These are phyloP conservation scores for Nakazawaea ishiwadae DNA, from an alignment of 805 yeast genomes.

Conservation along the genomic window DNA sequence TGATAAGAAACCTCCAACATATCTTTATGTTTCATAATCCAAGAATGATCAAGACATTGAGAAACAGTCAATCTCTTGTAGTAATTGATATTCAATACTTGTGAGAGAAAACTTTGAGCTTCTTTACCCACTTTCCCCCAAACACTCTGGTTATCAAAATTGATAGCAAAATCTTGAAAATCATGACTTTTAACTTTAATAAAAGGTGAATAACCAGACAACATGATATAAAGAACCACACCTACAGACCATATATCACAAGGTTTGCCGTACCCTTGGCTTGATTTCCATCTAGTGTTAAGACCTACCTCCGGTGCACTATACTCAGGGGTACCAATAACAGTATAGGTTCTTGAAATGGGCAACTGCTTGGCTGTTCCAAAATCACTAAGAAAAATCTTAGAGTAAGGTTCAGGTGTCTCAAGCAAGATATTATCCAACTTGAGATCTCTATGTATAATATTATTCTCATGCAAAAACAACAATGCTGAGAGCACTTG, in stretches of 20 bases:
- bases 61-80: conserved; percentile 30
- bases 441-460: conserved; percentile 66
- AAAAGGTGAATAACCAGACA: conserved; percentile 65
- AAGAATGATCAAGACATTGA: conserved; percentile 37
- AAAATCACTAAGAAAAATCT: conserved; percentile 62
- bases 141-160: conserved; percentile 34
- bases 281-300: conserved; percentile 20
- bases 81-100: conserved; percentile 35
- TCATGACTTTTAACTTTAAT: conserved; percentile 37
- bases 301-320: conserved; percentile 69
- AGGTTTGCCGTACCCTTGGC: conserved; percentile 46
- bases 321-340: conserved; percentile 55
- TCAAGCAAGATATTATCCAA: conserved; percentile 59
- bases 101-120: conserved; percentile 43
- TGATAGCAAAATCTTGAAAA: conserved; percentile 21
- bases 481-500: conserved; percentile 54
- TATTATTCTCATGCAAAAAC: conserved; percentile 47
- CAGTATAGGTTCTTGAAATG: conserved; percentile 13
- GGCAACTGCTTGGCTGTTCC: conserved; percentile 37
- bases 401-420: conserved; percentile 47
- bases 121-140: conserved; percentile 37
- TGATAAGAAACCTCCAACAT: conserved; percentile 1
- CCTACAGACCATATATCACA: conserved; percentile 75
- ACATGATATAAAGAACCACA: conserved; percentile 49
- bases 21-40: conserved; percentile 39